Evolutionary conservation across 805 yeast genomes (phyloP).

Genomic region (Kodamaea nitidulidarum): DNA sequence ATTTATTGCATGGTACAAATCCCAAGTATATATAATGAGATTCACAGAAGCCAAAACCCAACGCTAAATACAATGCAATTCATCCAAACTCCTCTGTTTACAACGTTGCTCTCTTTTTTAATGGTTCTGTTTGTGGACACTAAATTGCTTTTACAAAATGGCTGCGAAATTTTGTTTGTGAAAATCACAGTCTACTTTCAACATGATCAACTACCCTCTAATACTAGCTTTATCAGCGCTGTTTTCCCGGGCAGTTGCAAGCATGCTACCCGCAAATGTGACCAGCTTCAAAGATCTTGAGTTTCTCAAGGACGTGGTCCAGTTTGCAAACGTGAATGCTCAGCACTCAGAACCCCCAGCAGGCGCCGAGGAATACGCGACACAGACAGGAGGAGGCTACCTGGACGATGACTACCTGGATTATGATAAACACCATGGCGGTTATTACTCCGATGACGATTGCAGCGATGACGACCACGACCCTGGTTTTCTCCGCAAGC

Average conservation of each 20-base stretch:
- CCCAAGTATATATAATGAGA: no score
- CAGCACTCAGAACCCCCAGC: background rate
- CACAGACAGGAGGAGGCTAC: background rate
- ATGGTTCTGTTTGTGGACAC: conserved; percentile 3
- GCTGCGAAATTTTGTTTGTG: conserved; percentile 8
- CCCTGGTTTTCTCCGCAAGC: conserved; percentile 6
- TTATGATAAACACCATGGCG: background rate
- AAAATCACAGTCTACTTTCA: background rate
- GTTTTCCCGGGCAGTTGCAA: background rate
- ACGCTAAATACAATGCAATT: no score
- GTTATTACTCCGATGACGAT: conserved; percentile 2
- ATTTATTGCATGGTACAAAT: no score
- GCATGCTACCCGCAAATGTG: background rate
- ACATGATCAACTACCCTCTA: conserved; percentile 3
- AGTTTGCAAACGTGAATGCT: conserved; percentile 7
- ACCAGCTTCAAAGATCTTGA: conserved; percentile 5
- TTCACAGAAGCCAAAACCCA: no score
- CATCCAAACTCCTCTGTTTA: no score
- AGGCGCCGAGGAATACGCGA: background rate
- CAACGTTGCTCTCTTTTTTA: no score
- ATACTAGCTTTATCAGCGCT: conserved; percentile 1
- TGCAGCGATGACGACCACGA: conserved; percentile 6
- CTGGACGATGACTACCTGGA: background rate
- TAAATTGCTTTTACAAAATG: background rate
- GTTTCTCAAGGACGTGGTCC: conserved; percentile 5